phyloP scores from a whole-genome alignment of 495 filamentous ascomycete species.

The Podospora anserina region DNA sequence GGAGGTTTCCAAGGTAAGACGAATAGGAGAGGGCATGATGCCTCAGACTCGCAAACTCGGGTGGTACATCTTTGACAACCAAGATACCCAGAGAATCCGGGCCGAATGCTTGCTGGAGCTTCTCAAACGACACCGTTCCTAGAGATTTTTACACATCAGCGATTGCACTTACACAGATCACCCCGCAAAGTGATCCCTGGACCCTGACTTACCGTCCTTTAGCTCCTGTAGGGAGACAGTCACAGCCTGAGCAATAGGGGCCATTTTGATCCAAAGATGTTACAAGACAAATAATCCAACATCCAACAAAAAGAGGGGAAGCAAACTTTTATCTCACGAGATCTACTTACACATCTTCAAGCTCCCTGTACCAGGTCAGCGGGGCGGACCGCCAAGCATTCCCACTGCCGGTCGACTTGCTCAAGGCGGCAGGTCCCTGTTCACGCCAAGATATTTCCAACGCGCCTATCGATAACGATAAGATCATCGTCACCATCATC shows the following conservation, averaged over 20 bases:
- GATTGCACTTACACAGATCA: slow-evolving; percentile 15
- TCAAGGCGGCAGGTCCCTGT: slow-evolving; percentile 7
- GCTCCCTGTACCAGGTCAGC: slow-evolving; percentile 12
- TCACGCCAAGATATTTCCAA: background rate
- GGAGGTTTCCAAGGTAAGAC: slow-evolving; percentile 83
- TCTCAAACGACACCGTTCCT: slow-evolving; percentile 67
- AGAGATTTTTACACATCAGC: slow-evolving; percentile 17
- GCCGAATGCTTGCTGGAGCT: slow-evolving; percentile 82
- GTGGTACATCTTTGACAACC: slow-evolving; percentile 78
- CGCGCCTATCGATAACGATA: slow-evolving; percentile 22
- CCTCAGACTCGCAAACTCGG: slow-evolving; percentile 64
- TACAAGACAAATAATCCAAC: background rate
- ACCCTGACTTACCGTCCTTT: slow-evolving; percentile 42
- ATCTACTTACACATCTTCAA: background rate
- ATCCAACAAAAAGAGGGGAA: slow-evolving; percentile 6
- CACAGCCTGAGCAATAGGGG: slow-evolving; percentile 45
- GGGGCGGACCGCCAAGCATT: slow-evolving; percentile 21
- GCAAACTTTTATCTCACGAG: background rate
- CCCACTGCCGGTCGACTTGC: slow-evolving; percentile 13
- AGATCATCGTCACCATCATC: background rate
- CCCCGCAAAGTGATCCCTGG: background rate
- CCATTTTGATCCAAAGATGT: slow-evolving; percentile 30
- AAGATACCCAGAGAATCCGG: slow-evolving; percentile 90
- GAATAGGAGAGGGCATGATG: slow-evolving; percentile 76
- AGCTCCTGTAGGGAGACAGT: slow-evolving; percentile 52